Percentiles rank a stretch among this genome's conserved stretches.
Evolutionary conservation across 2,329 filamentous ascomycete genomes (phyloP).

Genomic region (Colletotrichum theobromicola): DNA sequence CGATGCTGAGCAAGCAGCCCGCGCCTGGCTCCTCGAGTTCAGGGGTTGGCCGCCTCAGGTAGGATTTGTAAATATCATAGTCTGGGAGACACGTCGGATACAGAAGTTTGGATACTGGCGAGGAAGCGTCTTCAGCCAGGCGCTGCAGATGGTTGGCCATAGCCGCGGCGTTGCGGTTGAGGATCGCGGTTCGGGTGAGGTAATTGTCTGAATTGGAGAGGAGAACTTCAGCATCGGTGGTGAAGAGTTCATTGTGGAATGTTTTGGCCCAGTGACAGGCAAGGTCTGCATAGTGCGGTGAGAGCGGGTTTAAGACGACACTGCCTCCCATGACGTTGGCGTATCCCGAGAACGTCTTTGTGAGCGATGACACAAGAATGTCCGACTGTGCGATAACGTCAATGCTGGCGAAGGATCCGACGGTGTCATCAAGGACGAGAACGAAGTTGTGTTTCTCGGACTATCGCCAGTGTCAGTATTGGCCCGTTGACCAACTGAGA

Average conservation of each 20-base stretch:
- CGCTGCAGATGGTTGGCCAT: constrained; percentile 44
- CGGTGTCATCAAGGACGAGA: constrained; percentile 53
- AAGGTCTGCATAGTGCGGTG: constrained; percentile 43
- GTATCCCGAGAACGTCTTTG: constrained; percentile 64
- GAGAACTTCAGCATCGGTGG: constrained; percentile 49
- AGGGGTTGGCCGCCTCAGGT: constrained; percentile 39
- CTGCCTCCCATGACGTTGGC: constrained; percentile 61
- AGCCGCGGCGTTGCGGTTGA: constrained; percentile 49
- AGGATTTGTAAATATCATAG: constrained; percentile 40
- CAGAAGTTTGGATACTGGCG: constrained; percentile 43
- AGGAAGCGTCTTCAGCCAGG: constrained; percentile 31
- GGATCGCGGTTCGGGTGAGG: constrained; percentile 39
- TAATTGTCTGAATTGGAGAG: constrained; percentile 50
- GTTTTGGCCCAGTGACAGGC: constrained; percentile 23
- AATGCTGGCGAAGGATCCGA: constrained; percentile 53
- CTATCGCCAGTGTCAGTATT: not conserved
- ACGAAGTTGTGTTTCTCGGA: constrained; percentile 49
- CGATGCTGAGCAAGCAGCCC: constrained; percentile 58
- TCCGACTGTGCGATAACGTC: constrained; percentile 56
- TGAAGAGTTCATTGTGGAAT: constrained; percentile 51
- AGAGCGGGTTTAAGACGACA: constrained; percentile 52
- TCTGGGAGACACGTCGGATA: constrained; percentile 47
- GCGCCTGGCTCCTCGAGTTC: constrained; percentile 57
- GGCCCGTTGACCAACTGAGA: not conserved
- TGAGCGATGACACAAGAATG: constrained; percentile 56